Evolutionary conservation across 108 stramenopile genomes (phyloP).

Genomic region (Cylindrotheca closterium): DNA sequence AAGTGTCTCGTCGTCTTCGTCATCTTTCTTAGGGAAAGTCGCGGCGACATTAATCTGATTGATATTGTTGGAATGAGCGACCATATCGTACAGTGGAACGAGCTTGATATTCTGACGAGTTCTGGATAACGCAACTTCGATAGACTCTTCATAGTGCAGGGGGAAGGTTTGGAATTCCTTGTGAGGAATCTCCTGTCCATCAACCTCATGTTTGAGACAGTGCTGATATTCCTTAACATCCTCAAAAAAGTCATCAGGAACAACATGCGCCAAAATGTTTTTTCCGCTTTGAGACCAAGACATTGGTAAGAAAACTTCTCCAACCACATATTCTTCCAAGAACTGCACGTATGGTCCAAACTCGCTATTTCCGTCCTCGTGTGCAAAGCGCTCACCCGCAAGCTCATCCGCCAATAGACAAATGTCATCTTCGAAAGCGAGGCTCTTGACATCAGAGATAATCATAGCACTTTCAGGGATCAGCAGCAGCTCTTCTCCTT

Average conservation of each 20-base stretch:
- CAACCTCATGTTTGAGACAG: too few species aligned
- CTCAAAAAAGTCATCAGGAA: not conserved
- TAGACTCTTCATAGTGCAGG: too few species aligned
- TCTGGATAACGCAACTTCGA: not conserved
- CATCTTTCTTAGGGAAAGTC: slow-evolving; percentile 2
- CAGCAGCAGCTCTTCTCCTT: slow-evolving; percentile 30
- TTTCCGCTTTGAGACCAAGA: slow-evolving; percentile 48
- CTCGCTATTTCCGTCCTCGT: not conserved
- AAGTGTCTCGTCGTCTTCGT: slow-evolving; percentile 4
- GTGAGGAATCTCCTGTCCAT: too few species aligned
- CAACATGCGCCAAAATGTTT: slow-evolving; percentile 1
- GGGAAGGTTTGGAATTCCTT: too few species aligned
- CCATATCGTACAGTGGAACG: slow-evolving; percentile 26
- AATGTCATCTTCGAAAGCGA: not conserved
- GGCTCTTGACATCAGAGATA: not conserved
- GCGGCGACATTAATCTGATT: slow-evolving; percentile 20
- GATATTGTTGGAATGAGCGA: slow-evolving; percentile 27
- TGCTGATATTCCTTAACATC: too few species aligned
- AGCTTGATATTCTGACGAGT: not conserved
- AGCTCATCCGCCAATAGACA: not conserved
- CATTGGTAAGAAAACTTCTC: slow-evolving; percentile 5
- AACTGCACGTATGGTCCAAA: not conserved
- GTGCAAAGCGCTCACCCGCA: not conserved
- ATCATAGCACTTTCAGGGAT: slow-evolving; percentile 42
- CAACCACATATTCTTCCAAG: not conserved